Conservation (phyloP, 2,329 filamentous ascomycete species). For the Aspergillus carbonarius region DNA sequence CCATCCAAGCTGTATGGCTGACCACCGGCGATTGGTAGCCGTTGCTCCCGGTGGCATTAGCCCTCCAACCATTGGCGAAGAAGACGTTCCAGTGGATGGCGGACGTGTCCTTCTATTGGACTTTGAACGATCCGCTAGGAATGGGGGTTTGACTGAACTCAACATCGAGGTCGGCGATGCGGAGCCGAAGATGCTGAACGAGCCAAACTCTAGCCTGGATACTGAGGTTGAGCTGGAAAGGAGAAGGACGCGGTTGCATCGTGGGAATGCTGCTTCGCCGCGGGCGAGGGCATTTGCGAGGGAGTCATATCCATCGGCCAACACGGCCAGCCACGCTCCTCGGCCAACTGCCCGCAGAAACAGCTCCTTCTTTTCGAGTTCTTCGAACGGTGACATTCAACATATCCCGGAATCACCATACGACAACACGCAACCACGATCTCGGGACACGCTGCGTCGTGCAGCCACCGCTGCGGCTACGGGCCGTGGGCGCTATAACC, state of each 20-base stretch:
- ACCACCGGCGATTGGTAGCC: slow-evolving; percentile 59
- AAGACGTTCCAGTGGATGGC: slow-evolving; percentile 75
- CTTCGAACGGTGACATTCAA: slow-evolving; percentile 38
- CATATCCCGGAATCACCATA: slow-evolving; percentile 70
- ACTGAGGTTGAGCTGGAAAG: slow-evolving; percentile 77
- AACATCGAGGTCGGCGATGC: slow-evolving; percentile 73
- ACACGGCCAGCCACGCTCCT: slow-evolving; percentile 15
- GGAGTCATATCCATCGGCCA: slow-evolving; percentile 26
- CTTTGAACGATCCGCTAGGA: slow-evolving; percentile 62
- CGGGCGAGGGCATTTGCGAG: slow-evolving; percentile 20
- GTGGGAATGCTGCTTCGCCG: slow-evolving; percentile 48
- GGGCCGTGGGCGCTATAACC: slow-evolving; percentile 66
- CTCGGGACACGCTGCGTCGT: slow-evolving; percentile 67
- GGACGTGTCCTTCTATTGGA: slow-evolving; percentile 72
- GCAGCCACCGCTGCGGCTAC: slow-evolving; percentile 73
- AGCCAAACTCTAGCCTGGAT: slow-evolving; percentile 71
- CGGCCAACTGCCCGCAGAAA: slow-evolving; percentile 22
- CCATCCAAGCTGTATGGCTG: slow-evolving; percentile 52
- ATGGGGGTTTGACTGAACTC: slow-evolving; percentile 59
- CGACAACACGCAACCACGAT: slow-evolving; percentile 69
- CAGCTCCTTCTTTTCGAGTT: slow-evolving; percentile 28
- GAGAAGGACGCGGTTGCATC: slow-evolving; percentile 67
- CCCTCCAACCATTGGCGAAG: slow-evolving; percentile 63
- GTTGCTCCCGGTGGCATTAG: slow-evolving; percentile 69
- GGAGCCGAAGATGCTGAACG: slow-evolving; percentile 67